A percentile compares a stretch with the other conserved stretches of the same genome.
Evolutionary conservation across 306 rosid genomes (phyloP).

Genomic region (Sicyos edulis): DNA sequence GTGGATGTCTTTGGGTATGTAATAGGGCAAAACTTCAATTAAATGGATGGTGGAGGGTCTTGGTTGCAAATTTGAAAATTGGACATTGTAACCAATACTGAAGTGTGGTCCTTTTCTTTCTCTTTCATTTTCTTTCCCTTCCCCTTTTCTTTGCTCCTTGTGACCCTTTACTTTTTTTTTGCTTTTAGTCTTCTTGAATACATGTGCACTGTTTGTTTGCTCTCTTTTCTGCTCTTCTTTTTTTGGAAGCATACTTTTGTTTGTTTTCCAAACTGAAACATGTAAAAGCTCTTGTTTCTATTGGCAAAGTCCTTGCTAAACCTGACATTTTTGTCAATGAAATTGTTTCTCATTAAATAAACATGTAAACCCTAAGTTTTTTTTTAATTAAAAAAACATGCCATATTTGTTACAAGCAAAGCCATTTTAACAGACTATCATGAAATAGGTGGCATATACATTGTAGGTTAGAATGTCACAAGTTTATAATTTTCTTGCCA

Average conservation of each 20-base stretch:
- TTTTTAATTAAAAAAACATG: not conserved
- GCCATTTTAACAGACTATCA: not conserved
- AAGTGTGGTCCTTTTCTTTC: not conserved
- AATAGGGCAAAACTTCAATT: no score
- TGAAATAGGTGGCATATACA: not conserved
- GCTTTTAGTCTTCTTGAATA: not conserved
- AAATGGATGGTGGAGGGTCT: no score
- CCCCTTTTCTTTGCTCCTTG: not conserved
- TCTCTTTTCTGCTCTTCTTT: not conserved
- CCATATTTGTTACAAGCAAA: no score
- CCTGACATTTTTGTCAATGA: no score
- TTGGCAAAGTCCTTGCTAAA: no score
- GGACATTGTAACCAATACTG: not conserved
- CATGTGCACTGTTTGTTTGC: not conserved
- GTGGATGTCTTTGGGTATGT: no score
- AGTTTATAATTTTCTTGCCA: no score
- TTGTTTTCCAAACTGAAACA: no score
- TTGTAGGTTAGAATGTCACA: no score
- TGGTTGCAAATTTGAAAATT: conserved; percentile 4
- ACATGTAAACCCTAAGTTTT: no score
- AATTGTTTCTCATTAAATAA: no score
- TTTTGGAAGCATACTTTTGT: not conserved
- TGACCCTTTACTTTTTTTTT: not conserved
- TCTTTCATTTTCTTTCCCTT: not conserved
- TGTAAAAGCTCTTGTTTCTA: no score